These are phyloP conservation scores for Capronia epimyces DNA, from an alignment of 2,329 filamentous ascomycete genomes.

Conservation along the genomic window DNA sequence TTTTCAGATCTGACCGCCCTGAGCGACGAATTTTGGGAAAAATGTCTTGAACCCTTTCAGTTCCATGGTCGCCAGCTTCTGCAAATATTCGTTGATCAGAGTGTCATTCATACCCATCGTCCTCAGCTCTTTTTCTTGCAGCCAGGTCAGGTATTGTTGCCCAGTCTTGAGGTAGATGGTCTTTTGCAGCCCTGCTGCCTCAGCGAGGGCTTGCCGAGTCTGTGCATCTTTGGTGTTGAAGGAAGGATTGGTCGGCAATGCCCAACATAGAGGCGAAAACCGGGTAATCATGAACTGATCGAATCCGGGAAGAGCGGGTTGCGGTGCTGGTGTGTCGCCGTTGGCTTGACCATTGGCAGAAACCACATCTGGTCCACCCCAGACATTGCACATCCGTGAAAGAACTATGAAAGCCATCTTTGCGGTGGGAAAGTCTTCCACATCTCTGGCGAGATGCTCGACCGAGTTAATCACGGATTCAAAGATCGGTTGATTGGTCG, in stretches of 20 bases:
- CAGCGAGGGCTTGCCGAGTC: slow-evolving; percentile 77
- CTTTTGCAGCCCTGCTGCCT: slow-evolving; percentile 82
- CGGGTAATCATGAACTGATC: slow-evolving; percentile 82
- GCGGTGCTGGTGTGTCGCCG: slow-evolving; percentile 37
- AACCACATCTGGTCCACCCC: slow-evolving; percentile 78
- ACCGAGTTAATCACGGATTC: slow-evolving; percentile 81
- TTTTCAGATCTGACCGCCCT: slow-evolving; percentile 24
- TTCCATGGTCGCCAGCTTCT: slow-evolving; percentile 42
- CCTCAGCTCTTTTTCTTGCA: slow-evolving; percentile 42
- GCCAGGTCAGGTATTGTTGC: slow-evolving; percentile 61
- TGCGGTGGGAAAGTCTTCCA: slow-evolving; percentile 60
- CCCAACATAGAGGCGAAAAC: slow-evolving; percentile 88
- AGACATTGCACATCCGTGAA: slow-evolving; percentile 74
- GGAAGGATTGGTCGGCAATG: slow-evolving; percentile 68
- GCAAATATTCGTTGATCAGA: slow-evolving; percentile 45
- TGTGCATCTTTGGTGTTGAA: slow-evolving; percentile 87
- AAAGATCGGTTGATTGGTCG: slow-evolving; percentile 82
- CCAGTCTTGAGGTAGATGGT: slow-evolving; percentile 88
- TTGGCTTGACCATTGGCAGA: slow-evolving; percentile 27
- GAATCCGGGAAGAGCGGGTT: slow-evolving; percentile 69
- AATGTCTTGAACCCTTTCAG: slow-evolving; percentile 45
- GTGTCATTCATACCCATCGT: slow-evolving; percentile 45
- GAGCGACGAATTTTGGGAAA: slow-evolving; percentile 37
- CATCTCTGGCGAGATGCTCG: slow-evolving; percentile 73
- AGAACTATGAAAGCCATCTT: slow-evolving; percentile 78